Evolutionary conservation across 208 protist genomes (phyloP), one percentile per base, ranked within the genome.

Genomic region (Crithidia fasciculata): DNA sequence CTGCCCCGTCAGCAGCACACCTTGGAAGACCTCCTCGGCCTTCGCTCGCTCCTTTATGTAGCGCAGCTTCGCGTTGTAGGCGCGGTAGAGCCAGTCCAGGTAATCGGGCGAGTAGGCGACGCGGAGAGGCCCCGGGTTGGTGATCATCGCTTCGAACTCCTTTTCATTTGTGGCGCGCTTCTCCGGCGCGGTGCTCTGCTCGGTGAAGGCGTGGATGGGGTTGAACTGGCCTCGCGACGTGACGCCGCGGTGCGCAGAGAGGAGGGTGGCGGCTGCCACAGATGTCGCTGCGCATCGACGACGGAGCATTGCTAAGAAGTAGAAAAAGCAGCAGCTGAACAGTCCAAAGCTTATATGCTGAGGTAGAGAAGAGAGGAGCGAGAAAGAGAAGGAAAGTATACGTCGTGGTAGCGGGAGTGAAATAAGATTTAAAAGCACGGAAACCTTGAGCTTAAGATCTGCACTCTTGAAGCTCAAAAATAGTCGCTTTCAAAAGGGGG

Each of bases 71-170:
- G 84, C 56, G 66, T 68, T 80, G 86, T 96, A 96, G 15, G 79
- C 87, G 12, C 82, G 77, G 76, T 92, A 93, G 39, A 92, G 82
- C 91, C 91, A 96, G 70, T 96, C 89, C 53, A 96, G 84, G 77
- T 96, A 96, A 74, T 96, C 91, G 4, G 89, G 73, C 8, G 89
- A 92, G 76, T 94, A 96, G 16, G 74, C 74, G 15, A 94, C 77
- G 39, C 89, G 91, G n/a, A 96, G 54, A 10, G 91, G 91, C 0
- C 91, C 91, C 43, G 91, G 91, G 69, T 96, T 96, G 2, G 89
- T 89, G 63, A 94, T 86, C 67, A 94, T 71, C 37, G 54, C 70
- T 63, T 87, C 78, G 72, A 96, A 96, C 61, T 90, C 68, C 39
- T 83, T 81, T 47, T 73, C 82, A 62, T 86, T 85, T 12, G 68